A percentile compares a stretch with the other conserved stretches of the same genome.
phyloP scores from a whole-genome alignment of 768 basidiomycete species.

The Tylopilus felleus region DNA sequence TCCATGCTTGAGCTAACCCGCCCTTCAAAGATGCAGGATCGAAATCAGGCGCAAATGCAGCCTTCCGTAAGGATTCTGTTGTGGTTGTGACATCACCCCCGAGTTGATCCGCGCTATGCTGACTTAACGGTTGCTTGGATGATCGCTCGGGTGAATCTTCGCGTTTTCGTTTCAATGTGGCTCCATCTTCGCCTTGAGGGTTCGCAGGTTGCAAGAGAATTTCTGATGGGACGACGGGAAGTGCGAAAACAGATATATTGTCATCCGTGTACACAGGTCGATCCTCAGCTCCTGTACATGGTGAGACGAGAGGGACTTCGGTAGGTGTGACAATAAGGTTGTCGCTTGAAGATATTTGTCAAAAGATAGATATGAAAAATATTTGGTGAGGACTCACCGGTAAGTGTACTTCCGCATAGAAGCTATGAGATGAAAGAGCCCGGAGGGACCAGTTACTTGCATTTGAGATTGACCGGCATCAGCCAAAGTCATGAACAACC shows the following conservation, averaged over 20 bases:
- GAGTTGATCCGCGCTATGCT: not conserved
- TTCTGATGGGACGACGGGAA: constrained; percentile 43
- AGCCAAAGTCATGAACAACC: constrained; percentile 75
- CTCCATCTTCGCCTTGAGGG: not conserved
- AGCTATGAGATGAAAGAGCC: constrained; percentile 66
- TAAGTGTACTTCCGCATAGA: constrained; percentile 64
- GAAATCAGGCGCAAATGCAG: constrained; percentile 26
- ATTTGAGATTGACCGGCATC: constrained; percentile 62
- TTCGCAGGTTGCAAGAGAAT: not conserved
- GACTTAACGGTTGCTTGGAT: constrained; percentile 33
- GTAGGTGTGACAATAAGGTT: constrained; percentile 44
- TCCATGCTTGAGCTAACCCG: constrained; percentile 53
- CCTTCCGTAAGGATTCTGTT: constrained; percentile 17
- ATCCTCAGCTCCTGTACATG: constrained; percentile 23
- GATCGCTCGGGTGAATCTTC: constrained; percentile 35
- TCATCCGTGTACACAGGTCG: constrained; percentile 56
- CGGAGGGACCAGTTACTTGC: constrained; percentile 68
- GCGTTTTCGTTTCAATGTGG: constrained; percentile 42
- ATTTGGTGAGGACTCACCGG: constrained; percentile 43
- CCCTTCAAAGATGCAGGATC: constrained; percentile 36
- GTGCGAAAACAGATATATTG: constrained; percentile 61
- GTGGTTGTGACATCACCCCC: not conserved
- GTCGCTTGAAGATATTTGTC: constrained; percentile 37
- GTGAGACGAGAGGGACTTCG: constrained; percentile 37
- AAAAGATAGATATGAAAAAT: not conserved